Percentiles rank a stretch among this genome's conserved stretches.
Conservation (phyloP, 371 early-diverging fungal genomes). For the Lichtheimia ramosa region DNA sequence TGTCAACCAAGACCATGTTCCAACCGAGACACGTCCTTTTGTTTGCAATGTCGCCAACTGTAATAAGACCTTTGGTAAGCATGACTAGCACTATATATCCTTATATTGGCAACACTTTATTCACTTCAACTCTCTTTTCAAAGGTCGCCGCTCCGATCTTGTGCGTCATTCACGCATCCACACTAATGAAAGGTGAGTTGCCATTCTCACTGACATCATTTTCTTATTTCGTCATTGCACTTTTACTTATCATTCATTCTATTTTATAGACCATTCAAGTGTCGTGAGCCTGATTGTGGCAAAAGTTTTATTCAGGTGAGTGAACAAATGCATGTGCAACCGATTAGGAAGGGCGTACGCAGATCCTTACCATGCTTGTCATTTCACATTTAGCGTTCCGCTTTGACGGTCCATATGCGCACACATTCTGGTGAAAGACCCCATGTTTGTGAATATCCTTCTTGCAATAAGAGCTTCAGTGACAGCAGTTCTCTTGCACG, state of each 20-base stretch:
- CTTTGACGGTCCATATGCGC: conserved; percentile 74
- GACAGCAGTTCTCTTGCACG: conserved; percentile 60
- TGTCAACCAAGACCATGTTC: conserved; percentile 16
- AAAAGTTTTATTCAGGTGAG: conserved; percentile 72
- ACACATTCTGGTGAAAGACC: conserved; percentile 83
- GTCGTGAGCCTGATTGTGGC: conserved; percentile 63
- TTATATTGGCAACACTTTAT: too few relatives aligned
- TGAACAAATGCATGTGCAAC: conserved; percentile 7
- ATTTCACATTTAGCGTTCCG: conserved; percentile 56
- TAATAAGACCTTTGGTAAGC: conserved; percentile 19
- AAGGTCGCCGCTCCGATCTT: conserved; percentile 67
- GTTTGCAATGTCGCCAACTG: conserved; percentile 15
- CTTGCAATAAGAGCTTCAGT: conserved; percentile 63
- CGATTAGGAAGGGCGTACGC: conserved; percentile 7
- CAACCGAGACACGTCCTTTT: conserved; percentile 19
- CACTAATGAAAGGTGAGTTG: conserved; percentile 60
- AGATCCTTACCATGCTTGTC: conserved; percentile 15
- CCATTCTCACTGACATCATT: neutral
- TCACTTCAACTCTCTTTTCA: too few relatives aligned
- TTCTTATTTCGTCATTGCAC: neutral
- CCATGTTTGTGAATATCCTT: conserved; percentile 65
- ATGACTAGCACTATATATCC: neutral
- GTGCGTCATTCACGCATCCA: conserved; percentile 79
- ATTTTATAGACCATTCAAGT: conserved; percentile 60
- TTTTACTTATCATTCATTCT: neutral